Percentiles rank a stretch among this genome's conserved stretches.
Conservation (phyloP, 768 basidiomycete genomes). For the Naganishia antarctica region DNA sequence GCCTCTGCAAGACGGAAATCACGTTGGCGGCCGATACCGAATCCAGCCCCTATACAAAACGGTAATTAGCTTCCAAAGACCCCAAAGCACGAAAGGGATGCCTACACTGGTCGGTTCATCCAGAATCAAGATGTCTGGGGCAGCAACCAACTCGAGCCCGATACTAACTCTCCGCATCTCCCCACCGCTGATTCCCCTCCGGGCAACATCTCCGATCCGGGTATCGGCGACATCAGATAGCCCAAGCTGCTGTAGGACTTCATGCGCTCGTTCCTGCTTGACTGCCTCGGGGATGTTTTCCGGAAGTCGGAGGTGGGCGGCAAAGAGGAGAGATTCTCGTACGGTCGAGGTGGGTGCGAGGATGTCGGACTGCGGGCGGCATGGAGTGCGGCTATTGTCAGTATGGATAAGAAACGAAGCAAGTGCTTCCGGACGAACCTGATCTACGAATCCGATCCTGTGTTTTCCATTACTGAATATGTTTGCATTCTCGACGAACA, state of each 20-base stretch:
- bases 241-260: slow-evolving; percentile 71
- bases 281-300: slow-evolving; percentile 49
- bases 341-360: slow-evolving; percentile 75
- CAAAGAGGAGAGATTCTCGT: slow-evolving; percentile 75
- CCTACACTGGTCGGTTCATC: slow-evolving; percentile 65
- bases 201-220: slow-evolving; percentile 68
- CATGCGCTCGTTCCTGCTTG: slow-evolving; percentile 53
- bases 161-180: slow-evolving; percentile 87
- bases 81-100: neutral
- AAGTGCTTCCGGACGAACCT: slow-evolving; percentile 38
- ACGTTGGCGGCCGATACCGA: slow-evolving; percentile 80
- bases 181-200: slow-evolving; percentile 82
- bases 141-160: slow-evolving; percentile 78
- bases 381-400: neutral
- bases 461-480: slow-evolving; percentile 47
- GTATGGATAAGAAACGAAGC: neutral
- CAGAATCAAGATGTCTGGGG: slow-evolving; percentile 75
- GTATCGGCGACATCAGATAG: slow-evolving; percentile 64
- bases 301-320: slow-evolving; percentile 75
- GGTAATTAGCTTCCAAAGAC: neutral
- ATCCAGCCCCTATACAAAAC: slow-evolving; percentile 60
- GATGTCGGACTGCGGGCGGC: slow-evolving; percentile 64
- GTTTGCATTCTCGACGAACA: slow-evolving; percentile 47
- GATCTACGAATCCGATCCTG: slow-evolving; percentile 75
- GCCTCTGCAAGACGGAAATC: slow-evolving; percentile 67